Base-by-base conservation (phyloP, 2,329 filamentous ascomycete species). In the Lizonia empirigonia region DNA sequence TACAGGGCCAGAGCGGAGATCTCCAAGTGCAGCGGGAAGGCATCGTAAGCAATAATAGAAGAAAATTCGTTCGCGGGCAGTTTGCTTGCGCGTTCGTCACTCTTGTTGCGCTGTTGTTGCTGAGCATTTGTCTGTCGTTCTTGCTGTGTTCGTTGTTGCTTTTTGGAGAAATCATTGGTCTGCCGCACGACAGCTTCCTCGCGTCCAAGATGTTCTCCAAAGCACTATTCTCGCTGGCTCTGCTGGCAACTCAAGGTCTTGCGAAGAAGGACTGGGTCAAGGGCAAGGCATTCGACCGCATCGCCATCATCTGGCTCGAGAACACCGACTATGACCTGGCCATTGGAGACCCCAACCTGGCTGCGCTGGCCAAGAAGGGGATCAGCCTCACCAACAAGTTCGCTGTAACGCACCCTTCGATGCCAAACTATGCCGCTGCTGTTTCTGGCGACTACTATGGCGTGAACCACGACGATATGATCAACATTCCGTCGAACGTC, bases 271-370 rank as follows among this genome's bases (percentile, higher is more conserved):
- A 51, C 30, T 69, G 84, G 63, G 84, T 91, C 42, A 80, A 84
- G 67, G 90, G 90, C 55, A 84, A 86, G 67, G 84, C 80, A 0
- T 92, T 92, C 67, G 82, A 91, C 67, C 84, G 89, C 13, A 82
- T 89, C 55, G 84, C 85, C 47, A 82, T 85, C 50, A 85, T 92
- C 71, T 92, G 87, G 85, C 80, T 91, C 38, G 89, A 92, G 76
- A 92, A 92, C 69, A 89, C 85, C 39, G 79, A 83, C 71, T 91
- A 82, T 59, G 80, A 83, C 44, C 82, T 85, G 64, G 84, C 88
- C 2, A 76, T 77, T 29, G 81, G 79, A 13, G 87, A 91, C 69
- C 79, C 82, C 37, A 85, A 84, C 67, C 74, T 86, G 16, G 68
- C 74, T 32, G 84, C 75, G 75, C 75, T 88, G 18, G 83, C 84